These are phyloP conservation scores for Hibiscus mutabilis DNA, from an alignment of 345 rosid species.

Conservation along the genomic window DNA sequence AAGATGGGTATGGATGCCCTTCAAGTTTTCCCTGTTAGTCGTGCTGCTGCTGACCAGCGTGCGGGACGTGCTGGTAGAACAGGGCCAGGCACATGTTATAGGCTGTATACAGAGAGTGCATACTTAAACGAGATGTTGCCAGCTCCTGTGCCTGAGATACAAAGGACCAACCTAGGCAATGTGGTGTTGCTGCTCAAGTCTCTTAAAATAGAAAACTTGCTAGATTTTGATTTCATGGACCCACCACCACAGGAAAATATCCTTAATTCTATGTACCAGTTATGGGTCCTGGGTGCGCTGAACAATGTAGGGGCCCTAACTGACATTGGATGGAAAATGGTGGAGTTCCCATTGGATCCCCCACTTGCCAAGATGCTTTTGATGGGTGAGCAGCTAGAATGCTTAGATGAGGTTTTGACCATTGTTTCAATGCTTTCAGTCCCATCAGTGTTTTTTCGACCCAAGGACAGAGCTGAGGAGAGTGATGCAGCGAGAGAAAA, in stretches of 20 bases:
- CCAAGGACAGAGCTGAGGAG: constrained; percentile 92
- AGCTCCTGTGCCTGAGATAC: constrained; percentile 97
- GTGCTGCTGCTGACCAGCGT: constrained; percentile 96
- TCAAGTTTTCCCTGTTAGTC: constrained; percentile 93
- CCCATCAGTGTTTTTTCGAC: constrained; percentile 94
- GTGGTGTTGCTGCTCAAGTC: constrained; percentile 93
- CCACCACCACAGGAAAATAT: constrained; percentile 99
- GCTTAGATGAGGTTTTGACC: constrained; percentile 88
- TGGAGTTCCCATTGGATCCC: constrained; percentile 95
- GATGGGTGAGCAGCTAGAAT: constrained; percentile 76
- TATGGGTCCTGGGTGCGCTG: constrained; percentile 96
- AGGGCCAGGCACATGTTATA: constrained; percentile 95
- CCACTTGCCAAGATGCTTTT: constrained; percentile 98
- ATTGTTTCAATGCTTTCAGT: constrained; percentile 99
- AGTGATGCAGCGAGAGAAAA: constrained; percentile 90
- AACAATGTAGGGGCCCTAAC: constrained; percentile 85
- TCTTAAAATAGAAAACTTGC: constrained; percentile 75
- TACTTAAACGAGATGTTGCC: constrained; percentile 80
- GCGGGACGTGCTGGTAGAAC: constrained; percentile 99
- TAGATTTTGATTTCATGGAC: constrained; percentile 98
- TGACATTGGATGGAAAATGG: constrained; percentile 97
- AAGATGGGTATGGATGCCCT: constrained; percentile 99
- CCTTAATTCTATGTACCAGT: constrained; percentile 94
- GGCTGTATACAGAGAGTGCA: constrained; percentile 89
- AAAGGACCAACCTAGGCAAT: constrained; percentile 92